Conservation (phyloP, 2,329 filamentous ascomycete species). For the Coleophoma cylindrospora region DNA sequence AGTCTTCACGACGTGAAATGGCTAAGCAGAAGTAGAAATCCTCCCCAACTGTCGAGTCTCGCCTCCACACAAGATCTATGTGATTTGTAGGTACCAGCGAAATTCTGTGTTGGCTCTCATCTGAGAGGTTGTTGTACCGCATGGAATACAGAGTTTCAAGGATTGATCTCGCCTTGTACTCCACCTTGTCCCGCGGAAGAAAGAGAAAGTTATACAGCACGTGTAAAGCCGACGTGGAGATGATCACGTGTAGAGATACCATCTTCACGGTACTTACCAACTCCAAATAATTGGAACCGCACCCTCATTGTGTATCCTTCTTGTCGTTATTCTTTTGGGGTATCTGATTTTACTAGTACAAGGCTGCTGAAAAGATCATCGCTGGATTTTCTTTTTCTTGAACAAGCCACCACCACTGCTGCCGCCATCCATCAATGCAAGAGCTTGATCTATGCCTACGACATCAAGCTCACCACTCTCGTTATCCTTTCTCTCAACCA, state of each 20-base stretch:
- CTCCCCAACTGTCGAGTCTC: neutral
- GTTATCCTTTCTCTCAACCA: conserved; percentile 16
- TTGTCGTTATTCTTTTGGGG: neutral
- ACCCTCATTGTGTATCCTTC: neutral
- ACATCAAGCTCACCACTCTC: conserved; percentile 44
- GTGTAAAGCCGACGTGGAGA: neutral
- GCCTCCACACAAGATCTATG: neutral
- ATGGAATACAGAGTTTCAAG: conserved; percentile 74
- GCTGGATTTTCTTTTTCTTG: conserved; percentile 14
- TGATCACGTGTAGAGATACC: neutral
- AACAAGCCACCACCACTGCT: neutral
- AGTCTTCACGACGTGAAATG: neutral
- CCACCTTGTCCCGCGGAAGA: conserved; percentile 68
- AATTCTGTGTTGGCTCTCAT: conserved; percentile 5
- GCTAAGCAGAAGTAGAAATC: neutral
- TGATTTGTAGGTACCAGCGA: neutral
- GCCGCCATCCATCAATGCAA: conserved; percentile 46
- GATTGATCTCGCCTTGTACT: conserved; percentile 71
- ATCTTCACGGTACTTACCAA: neutral
- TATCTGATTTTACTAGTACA: conserved; percentile 1
- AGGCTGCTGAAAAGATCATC: neutral
- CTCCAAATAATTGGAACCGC: neutral
- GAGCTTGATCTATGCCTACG: conserved; percentile 57
- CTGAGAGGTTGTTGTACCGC: conserved; percentile 49
- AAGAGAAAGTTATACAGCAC: conserved; percentile 2